These are phyloP conservation scores for Porcisia hertigi DNA, from an alignment of 208 protist genomes.

Conservation along the genomic window DNA sequence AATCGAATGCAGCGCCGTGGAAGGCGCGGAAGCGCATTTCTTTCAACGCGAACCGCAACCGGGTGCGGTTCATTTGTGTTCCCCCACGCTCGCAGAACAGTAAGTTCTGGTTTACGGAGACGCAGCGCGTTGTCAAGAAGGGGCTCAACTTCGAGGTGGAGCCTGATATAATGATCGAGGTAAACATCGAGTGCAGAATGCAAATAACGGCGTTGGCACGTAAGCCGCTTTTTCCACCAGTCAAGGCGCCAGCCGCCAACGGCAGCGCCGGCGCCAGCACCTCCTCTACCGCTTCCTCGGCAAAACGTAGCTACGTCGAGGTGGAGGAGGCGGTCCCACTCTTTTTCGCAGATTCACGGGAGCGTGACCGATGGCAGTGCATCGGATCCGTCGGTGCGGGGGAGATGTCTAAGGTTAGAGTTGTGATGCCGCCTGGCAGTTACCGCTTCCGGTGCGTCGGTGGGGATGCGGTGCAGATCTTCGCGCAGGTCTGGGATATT, in stretches of 20 bases:
- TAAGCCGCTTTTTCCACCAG: constrained; percentile 16
- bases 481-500: constrained; percentile 84
- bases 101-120: constrained; percentile 85
- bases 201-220: constrained; percentile 65
- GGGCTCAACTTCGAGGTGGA: constrained; percentile 76
- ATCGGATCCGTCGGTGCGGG: constrained; percentile 33
- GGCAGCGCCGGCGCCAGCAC: constrained; percentile 3
- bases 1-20: background rate
- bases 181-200: constrained; percentile 71
- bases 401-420: constrained; percentile 40
- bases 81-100: constrained; percentile 75
- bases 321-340: constrained; percentile 37
- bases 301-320: constrained; percentile 35
- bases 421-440: constrained; percentile 64
- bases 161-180: constrained; percentile 57
- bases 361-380: constrained; percentile 31
- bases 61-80: constrained; percentile 69
- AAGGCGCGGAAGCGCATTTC: constrained; percentile 49
- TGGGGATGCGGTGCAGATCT: constrained; percentile 53
- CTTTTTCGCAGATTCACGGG: constrained; percentile 5
- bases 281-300: constrained; percentile 9
- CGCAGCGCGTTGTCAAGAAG: constrained; percentile 69
- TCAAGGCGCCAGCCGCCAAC: constrained; percentile 5
- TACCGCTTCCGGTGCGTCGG: constrained; percentile 71
- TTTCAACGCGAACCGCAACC: constrained; percentile 67